Evolutionary conservation across 164 flowering plant genomes (phyloP), one percentile per base, ranked within the genome.

Genomic region (Umbilicus rupestris): DNA sequence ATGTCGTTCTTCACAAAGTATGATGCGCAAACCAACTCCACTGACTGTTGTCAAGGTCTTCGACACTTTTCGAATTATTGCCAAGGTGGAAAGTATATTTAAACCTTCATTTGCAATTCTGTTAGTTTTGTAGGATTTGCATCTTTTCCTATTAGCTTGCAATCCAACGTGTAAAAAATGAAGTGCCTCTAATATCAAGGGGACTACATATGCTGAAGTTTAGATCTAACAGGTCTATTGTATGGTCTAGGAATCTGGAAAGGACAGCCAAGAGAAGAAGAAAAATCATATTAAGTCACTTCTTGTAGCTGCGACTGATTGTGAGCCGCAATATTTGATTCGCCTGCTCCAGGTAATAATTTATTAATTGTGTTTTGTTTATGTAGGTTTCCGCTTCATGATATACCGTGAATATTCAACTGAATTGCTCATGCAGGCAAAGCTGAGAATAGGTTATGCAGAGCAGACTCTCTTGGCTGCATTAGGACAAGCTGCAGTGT

Each of bases 281-380:
- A 86, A 90, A 77, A 88, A 84, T 70, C 87, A 81, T 72, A 92
- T 95, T 62, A 88, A 86, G 83, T 77, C 78, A 73, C 90, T 92
- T 52, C 88, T 95, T 72, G 97, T 95, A 73, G 97, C 97, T 62
- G 94, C 97, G 46, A 82, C 86, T 39, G 97, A 95, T 76, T 95
- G 97, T 75, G 99, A 95, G 79, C 97, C 99, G 73, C 88, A 67
- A 62, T 95, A 86, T 80, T 71, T 95, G 67, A 81, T 88, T 75
- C 97, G 97, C 68, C 76, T 95, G 65, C 85, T 95, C 63, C 97
- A 94, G 97, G 99, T 94, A 66, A 52, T 52, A n/a, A 30, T 66
- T 75, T 57, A 14, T 12, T 22, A 24, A 19, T 52, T 42, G 16
- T 44, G 52, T 26, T 55, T 62, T 8, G 29, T 37, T 37, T 3